Conservation (phyloP, 208 protist species). For the Trypanosoma congolense region DNA sequence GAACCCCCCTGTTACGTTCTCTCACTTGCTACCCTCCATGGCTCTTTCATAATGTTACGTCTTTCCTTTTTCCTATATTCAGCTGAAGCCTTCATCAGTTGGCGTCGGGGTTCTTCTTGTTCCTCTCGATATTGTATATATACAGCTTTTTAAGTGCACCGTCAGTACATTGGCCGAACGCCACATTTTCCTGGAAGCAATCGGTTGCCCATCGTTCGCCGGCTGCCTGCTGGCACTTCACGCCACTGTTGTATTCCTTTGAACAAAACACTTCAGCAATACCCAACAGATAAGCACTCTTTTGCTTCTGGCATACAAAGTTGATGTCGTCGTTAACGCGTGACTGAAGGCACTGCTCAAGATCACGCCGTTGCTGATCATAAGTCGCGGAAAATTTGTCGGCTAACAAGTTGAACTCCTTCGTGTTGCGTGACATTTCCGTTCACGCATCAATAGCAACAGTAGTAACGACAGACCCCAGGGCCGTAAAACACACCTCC, state of each 20-base stretch:
- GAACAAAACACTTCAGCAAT: conserved; percentile 71
- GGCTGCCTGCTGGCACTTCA: conserved; percentile 65
- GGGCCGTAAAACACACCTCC: too few relatives aligned
- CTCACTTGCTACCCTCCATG: too few relatives aligned
- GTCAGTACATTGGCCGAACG: conserved; percentile 81
- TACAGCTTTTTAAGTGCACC: conserved; percentile 77
- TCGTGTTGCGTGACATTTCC: conserved; percentile 74
- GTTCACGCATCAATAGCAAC: background rate
- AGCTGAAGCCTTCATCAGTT: too few relatives aligned
- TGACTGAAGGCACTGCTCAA: conserved; percentile 68
- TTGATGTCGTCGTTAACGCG: conserved; percentile 86
- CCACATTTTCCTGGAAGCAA: conserved; percentile 83
- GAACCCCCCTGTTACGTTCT: too few relatives aligned
- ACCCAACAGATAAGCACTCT: conserved; percentile 67
- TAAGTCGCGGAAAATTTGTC: conserved; percentile 61
- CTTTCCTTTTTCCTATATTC: too few relatives aligned
- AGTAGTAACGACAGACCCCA: too few relatives aligned
- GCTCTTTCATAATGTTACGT: too few relatives aligned
- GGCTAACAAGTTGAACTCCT: conserved; percentile 71
- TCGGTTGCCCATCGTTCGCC: conserved; percentile 71
- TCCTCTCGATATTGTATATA: conserved; percentile 78
- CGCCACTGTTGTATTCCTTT: conserved; percentile 64
- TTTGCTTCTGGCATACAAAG: conserved; percentile 78
- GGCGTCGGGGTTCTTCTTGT: conserved; percentile 68
- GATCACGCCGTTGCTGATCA: conserved; percentile 40